Base-by-base conservation (phyloP, 108 stramenopile species). In the Pinguiococcus pyrenoidosus region DNA sequence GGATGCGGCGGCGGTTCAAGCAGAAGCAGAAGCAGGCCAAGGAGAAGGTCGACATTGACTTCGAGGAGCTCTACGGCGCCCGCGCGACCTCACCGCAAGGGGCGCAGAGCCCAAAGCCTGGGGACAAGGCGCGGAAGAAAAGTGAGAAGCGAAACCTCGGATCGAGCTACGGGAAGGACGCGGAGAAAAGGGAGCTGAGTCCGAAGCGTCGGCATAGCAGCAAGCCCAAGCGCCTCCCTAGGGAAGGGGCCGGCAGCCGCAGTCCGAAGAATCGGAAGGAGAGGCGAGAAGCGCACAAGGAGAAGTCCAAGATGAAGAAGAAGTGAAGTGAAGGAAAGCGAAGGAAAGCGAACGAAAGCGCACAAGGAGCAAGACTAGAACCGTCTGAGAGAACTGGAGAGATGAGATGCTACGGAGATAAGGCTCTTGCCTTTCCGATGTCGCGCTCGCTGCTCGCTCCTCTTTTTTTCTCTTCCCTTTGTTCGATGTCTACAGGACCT, bases 1-100 rank as follows among this genome's bases (percentile, higher is more conserved):
- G 76, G 29, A 62, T 74, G 63, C 56, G 73, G 13, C 49, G 79
- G 28, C 75, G 75, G 69, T 80, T 79, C 58, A 79, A 79, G 68
- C 46, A 49, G 55, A 51, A 52, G 29, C 49, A 58, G 32, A 37
- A 51, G 25, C 45, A 49, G 29, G 51, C 40, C 28, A 39, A 51
- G 57, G 57, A 16, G 37, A 51, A 27, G 0, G 48, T 38, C 2
- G 26, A 10, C 1, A 3, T 18, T 10, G 4, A n/a, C 14, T 2
- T 36, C n/a, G 12, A 3, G 7, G 14, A 3, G 4, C 12, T 13
- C 10, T 4, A n/a, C 10, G 12, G 3, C 7, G 30, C 4, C 4
- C 7, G 14, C 12, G 29, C 33, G 1, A 16, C 45, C 45, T 17
- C 17, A 13, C 8, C n/a, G 6, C n/a, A 38, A 38, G 1, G 1